Conservation (phyloP, 2,329 filamentous ascomycete genomes). For the Cadophora sp. region DNA sequence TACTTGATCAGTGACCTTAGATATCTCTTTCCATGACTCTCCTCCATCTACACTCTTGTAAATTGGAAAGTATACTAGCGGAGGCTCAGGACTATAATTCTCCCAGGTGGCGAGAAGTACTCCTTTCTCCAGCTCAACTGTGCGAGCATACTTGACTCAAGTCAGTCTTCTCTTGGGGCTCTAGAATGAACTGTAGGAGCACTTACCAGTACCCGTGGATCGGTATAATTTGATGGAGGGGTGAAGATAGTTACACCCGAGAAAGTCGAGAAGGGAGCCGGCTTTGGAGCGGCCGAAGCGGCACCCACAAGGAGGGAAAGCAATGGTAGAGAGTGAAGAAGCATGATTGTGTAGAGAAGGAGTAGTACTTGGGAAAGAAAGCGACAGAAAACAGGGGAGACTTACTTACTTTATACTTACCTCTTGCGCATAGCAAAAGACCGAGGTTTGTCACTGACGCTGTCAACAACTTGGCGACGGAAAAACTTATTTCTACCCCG, state of each 20-base stretch:
- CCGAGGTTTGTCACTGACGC: conserved; percentile 8
- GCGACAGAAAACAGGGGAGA: not conserved
- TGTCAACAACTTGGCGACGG: conserved; percentile 25
- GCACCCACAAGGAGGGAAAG: conserved; percentile 31
- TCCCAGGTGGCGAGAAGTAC: conserved; percentile 61
- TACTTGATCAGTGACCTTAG: conserved; percentile 66
- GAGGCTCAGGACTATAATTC: conserved; percentile 63
- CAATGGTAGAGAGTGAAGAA: conserved; percentile 29
- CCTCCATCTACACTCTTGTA: conserved; percentile 60
- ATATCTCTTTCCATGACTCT: conserved; percentile 67
- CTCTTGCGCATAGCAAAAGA: not conserved
- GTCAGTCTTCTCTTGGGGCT: not conserved
- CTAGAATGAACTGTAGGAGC: too few species aligned
- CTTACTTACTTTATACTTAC: conserved; percentile 14
- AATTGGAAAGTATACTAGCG: conserved; percentile 57
- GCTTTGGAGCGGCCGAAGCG: conserved; percentile 30
- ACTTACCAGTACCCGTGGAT: conserved; percentile 37
- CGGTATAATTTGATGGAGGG: conserved; percentile 40
- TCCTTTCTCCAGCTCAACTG: conserved; percentile 45
- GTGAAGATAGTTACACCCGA: conserved; percentile 40
- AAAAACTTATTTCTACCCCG: conserved; percentile 32
- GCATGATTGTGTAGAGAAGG: conserved; percentile 31
- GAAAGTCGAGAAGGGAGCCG: conserved; percentile 39
- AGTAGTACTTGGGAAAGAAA: not conserved
- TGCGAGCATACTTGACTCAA: conserved; percentile 43